Evolutionary conservation across 345 rosid species (phyloP).

Genomic region (Toxicodendron radicans): DNA sequence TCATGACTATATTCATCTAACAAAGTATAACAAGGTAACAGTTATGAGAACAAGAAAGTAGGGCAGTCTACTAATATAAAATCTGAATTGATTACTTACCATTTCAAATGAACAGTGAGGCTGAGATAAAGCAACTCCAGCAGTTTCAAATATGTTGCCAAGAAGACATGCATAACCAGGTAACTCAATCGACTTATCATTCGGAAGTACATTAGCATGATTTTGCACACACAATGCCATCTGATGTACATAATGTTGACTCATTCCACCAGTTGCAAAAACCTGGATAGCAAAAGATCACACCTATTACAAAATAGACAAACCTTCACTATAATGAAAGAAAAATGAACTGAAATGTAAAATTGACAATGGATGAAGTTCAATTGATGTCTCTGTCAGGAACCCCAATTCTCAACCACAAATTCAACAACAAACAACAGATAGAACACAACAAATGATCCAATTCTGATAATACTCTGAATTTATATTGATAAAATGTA

Average conservation of each 20-base stretch:
- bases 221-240: constrained; percentile 67
- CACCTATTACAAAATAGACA: constrained; percentile 17
- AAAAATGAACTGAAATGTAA: not conserved
- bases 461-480: no score
- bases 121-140: constrained; percentile 70
- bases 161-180: constrained; percentile 92
- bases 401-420: no score
- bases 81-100: constrained; percentile 45
- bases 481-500: no score
- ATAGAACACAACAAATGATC: no score
- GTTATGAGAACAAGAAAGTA: not conserved
- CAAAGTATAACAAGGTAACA: not conserved
- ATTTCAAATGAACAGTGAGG: constrained; percentile 79
- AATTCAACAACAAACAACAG: no score
- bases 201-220: constrained; percentile 58
- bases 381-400: not conserved
- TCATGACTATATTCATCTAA: not conserved
- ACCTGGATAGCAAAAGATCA: constrained; percentile 50
- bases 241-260: constrained; percentile 73
- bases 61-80: not conserved
- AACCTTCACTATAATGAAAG: not conserved
- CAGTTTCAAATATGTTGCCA: constrained; percentile 83
- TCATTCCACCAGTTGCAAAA: constrained; percentile 61
- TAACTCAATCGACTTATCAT: constrained; percentile 54
- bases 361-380: not conserved